Evolutionary conservation across 2,329 filamentous ascomycete species (phyloP).

Genomic region (Cladophialophora chaetospira): DNA sequence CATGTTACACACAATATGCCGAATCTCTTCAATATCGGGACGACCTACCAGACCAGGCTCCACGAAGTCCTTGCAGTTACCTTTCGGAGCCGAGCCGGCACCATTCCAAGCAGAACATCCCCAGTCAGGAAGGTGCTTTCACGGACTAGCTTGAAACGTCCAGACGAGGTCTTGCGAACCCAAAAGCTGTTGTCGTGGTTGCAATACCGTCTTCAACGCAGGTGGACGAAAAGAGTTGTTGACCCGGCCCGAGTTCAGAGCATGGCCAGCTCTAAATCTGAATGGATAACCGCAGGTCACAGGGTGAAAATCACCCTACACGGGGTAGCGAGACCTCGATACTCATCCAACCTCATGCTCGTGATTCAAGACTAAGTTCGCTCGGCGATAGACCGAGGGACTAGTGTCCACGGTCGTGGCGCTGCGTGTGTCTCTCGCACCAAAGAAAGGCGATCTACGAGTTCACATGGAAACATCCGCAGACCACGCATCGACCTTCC

Average conservation of each 20-base stretch:
- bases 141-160: conserved; percentile 27
- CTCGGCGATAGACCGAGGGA: too few relatives aligned
- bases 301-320: conserved; percentile 36
- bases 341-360: conserved; percentile 43
- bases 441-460: too few relatives aligned
- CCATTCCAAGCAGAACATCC: conserved; percentile 21
- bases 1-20: conserved; percentile 16
- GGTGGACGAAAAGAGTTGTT: conserved; percentile 37
- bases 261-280: conserved; percentile 30
- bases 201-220: conserved; percentile 36
- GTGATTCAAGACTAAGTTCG: conserved; percentile 37
- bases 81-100: conserved; percentile 22
- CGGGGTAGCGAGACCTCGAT: conserved; percentile 48
- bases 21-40: conserved; percentile 38
- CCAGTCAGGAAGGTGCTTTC: conserved; percentile 24
- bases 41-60: conserved; percentile 44
- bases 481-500: too few relatives aligned
- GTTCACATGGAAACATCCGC: too few relatives aligned
- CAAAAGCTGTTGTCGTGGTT: conserved; percentile 32
- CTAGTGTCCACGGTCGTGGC: too few relatives aligned
- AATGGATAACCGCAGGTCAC: not conserved
- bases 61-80: conserved; percentile 41
- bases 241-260: conserved; percentile 34
- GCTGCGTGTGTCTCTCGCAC: too few relatives aligned
- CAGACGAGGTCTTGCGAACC: conserved; percentile 22